phyloP scores from a whole-genome alignment of 179 eudicot species.

The Silene noctiflora region DNA sequence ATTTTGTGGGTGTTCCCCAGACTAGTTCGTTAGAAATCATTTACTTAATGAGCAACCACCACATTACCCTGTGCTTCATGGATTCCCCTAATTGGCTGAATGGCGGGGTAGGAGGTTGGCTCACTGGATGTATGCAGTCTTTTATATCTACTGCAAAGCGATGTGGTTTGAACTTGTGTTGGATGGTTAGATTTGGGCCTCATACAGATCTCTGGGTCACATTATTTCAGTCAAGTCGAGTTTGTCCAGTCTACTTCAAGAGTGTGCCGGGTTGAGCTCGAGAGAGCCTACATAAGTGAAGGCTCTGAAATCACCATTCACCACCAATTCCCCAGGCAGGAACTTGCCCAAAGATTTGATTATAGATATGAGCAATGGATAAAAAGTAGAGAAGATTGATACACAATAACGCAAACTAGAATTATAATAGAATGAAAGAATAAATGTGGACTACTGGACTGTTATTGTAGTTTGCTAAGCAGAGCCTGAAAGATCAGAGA shows the following conservation, averaged over 20 bases:
- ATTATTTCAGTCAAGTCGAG: too few species aligned
- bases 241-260: neutral
- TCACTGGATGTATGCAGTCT: too few species aligned
- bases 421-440: constrained; percentile 14
- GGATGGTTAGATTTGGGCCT: too few species aligned
- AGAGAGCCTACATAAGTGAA: neutral
- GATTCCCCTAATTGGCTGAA: too few species aligned
- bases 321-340: neutral
- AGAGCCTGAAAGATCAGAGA: constrained; percentile 45
- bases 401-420: neutral
- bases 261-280: neutral
- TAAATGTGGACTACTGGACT: neutral
- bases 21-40: neutral
- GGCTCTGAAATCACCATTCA: neutral
- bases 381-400: neutral
- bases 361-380: neutral
- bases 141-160: too few species aligned
- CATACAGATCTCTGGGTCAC: too few species aligned
- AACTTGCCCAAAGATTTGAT: neutral
- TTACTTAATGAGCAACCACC: too few species aligned
- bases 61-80: neutral
- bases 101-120: too few species aligned
- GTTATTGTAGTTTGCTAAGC: constrained; percentile 30
- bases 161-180: too few species aligned
- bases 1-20: neutral